Conservation (phyloP, 1,139 yeast genomes). For the Diutina mesorugosa region DNA sequence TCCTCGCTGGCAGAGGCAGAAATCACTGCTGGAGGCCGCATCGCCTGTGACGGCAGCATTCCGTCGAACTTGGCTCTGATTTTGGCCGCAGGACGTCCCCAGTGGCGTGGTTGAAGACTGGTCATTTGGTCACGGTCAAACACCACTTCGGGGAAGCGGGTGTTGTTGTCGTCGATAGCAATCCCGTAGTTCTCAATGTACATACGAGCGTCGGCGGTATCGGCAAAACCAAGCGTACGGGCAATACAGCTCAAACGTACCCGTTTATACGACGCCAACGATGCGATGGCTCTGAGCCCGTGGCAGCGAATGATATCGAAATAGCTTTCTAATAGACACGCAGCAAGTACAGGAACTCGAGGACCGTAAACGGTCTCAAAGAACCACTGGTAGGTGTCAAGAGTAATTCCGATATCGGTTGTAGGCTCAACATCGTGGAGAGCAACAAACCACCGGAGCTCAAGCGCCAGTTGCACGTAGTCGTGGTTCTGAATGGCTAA, state of each 20-base stretch:
- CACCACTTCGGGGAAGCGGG: background rate
- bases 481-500: background rate
- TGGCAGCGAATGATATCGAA: background rate
- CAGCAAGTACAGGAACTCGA: background rate
- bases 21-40: background rate
- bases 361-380: background rate
- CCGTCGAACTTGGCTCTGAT: background rate
- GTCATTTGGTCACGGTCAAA: background rate
- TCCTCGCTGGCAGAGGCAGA: background rate
- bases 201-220: background rate
- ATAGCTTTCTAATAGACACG: background rate
- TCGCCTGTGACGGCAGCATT: background rate
- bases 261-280: background rate
- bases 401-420: background rate
- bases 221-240: background rate
- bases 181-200: background rate
- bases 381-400: background rate
- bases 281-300: background rate
- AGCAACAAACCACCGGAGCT: background rate
- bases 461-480: background rate
- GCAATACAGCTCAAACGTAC: background rate
- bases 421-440: background rate
- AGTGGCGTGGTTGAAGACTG: background rate
- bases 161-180: background rate
- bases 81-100: background rate